phyloP scores from a whole-genome alignment of 352 stramenopile genomes.

The Globisporangium polare region DNA sequence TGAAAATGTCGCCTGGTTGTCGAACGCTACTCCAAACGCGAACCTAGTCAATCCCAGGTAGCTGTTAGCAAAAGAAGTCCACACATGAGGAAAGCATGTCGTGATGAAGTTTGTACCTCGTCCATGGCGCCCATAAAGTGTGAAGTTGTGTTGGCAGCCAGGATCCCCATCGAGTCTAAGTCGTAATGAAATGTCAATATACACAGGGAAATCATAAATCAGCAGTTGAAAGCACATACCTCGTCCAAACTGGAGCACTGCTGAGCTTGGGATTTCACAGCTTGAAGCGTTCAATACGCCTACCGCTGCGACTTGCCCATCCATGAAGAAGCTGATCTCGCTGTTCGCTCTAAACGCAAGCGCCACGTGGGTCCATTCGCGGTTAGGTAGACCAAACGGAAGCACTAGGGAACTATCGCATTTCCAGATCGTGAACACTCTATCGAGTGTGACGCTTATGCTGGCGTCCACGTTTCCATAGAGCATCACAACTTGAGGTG shows the following conservation, averaged over 20 bases:
- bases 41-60: constrained; percentile 15
- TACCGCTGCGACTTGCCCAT: constrained; percentile 24
- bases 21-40: constrained; percentile 30
- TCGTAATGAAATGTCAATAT: neutral
- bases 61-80: too few relatives aligned
- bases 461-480: constrained; percentile 20
- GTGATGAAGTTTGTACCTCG: constrained; percentile 23
- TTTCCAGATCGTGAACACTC: constrained; percentile 24
- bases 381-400: constrained; percentile 23
- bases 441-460: constrained; percentile 16
- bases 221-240: constrained; percentile 16
- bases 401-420: constrained; percentile 29
- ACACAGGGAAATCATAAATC: neutral
- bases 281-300: constrained; percentile 17
- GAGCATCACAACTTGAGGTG: constrained; percentile 28
- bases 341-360: constrained; percentile 19
- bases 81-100: neutral
- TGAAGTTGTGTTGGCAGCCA: constrained; percentile 5
- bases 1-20: constrained; percentile 15
- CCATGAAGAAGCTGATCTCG: constrained; percentile 23
- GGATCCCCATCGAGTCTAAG: constrained; percentile 22
- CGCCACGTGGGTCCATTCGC: constrained; percentile 39
- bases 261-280: constrained; percentile 20
- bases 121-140: constrained; percentile 37
- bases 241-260: constrained; percentile 41